These are phyloP conservation scores for Beta vulgaris DNA, from an alignment of 148 eudicot species.

Conservation along the genomic window DNA sequence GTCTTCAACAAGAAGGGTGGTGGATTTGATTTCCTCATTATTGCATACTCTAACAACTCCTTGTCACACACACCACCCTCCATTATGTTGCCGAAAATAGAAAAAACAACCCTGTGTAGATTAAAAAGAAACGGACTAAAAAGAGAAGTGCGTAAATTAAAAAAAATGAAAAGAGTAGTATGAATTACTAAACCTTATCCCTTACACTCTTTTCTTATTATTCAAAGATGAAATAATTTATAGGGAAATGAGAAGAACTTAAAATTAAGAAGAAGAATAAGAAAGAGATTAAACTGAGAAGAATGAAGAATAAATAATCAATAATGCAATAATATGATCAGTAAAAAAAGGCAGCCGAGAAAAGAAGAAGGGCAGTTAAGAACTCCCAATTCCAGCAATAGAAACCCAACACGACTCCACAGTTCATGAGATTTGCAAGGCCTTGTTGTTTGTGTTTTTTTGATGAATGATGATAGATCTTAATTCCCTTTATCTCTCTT, in stretches of 20 bases:
- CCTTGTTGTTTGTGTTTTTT: not conserved
- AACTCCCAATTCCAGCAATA: slow-evolving; percentile 87
- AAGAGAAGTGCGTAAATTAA: too few relatives aligned
- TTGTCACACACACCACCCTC: slow-evolving; percentile 25
- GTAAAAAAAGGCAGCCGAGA: slow-evolving; percentile 31
- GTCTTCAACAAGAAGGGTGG: slow-evolving; percentile 89
- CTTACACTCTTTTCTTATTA: not conserved
- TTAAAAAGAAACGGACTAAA: too few relatives aligned
- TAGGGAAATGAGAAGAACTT: too few relatives aligned
- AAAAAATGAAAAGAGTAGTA: too few relatives aligned
- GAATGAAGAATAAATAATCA: slow-evolving; percentile 3
- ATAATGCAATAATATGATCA: not conserved
- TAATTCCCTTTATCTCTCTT: not conserved
- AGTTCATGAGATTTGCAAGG: slow-evolving; percentile 78
- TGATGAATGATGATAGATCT: not conserved
- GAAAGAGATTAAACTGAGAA: not conserved
- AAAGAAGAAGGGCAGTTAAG: slow-evolving; percentile 87
- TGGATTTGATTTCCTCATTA: slow-evolving; percentile 52
- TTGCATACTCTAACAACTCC: slow-evolving; percentile 37
- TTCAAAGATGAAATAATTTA: too few relatives aligned
- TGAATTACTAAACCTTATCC: too few relatives aligned
- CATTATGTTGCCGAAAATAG: too few relatives aligned
- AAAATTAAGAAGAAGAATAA: not conserved
- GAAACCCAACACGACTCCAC: slow-evolving; percentile 73
- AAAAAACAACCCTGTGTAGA: too few relatives aligned